Evolutionary conservation across 2,329 filamentous ascomycete species (phyloP).

Genomic region (Aphanocladium album): DNA sequence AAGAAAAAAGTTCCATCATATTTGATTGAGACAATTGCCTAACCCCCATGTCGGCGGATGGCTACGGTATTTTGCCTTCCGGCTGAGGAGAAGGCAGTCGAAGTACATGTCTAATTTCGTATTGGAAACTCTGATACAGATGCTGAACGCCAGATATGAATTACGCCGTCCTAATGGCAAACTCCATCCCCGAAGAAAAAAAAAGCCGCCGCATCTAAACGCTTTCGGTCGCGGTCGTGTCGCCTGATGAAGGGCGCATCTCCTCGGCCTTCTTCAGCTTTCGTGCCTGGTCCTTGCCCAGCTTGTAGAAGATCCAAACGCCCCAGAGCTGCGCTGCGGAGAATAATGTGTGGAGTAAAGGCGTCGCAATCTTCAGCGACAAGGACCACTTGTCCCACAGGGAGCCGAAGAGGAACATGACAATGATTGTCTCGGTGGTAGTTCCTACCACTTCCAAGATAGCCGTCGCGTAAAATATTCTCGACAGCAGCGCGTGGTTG

Average conservation of each 20-base stretch:
- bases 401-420: slow-evolving; percentile 13
- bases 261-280: slow-evolving; percentile 6
- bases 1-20: too few relatives aligned
- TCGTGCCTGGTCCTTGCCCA: slow-evolving; percentile 5
- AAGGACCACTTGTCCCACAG: slow-evolving; percentile 14
- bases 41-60: not conserved
- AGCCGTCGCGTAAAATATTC: slow-evolving; percentile 10
- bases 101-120: not conserved
- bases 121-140: not conserved
- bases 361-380: slow-evolving; percentile 8
- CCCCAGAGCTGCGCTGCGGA: slow-evolving; percentile 13
- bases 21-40: not conserved
- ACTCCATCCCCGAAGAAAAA: not conserved
- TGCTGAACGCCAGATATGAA: slow-evolving; percentile 3
- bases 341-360: slow-evolving; percentile 10
- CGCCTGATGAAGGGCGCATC: slow-evolving; percentile 5
- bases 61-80: not conserved
- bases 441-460: slow-evolving; percentile 10
- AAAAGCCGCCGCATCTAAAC: not conserved
- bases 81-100: too few relatives aligned
- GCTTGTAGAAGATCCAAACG: slow-evolving; percentile 13
- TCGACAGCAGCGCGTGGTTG: slow-evolving; percentile 5
- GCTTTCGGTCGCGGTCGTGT: not conserved
- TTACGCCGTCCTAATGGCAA: not conserved
- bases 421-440: slow-evolving; percentile 7